phyloP scores from a whole-genome alignment of 2,329 filamentous ascomycete genomes.

The Aotearoamyces nothofagi region DNA sequence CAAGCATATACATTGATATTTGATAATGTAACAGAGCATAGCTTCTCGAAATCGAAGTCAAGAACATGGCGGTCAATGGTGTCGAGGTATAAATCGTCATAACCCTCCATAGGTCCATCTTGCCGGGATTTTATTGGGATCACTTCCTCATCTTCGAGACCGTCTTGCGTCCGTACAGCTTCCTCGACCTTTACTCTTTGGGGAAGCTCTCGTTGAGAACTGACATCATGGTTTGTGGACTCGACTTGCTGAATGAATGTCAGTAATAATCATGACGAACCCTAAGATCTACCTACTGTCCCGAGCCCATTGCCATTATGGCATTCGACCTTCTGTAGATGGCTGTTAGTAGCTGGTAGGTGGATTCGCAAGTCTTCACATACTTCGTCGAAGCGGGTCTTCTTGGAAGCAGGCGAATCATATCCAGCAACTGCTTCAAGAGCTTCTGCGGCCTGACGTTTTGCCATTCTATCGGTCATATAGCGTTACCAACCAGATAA shows the following conservation, averaged over 20 bases:
- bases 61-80: constrained; percentile 86
- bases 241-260: too few species aligned
- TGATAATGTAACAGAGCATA: constrained; percentile 87
- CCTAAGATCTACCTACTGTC: too few species aligned
- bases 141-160: constrained; percentile 11
- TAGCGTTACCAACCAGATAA: too few species aligned
- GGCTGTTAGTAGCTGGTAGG: too few species aligned
- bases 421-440: constrained; percentile 39
- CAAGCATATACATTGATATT: constrained; percentile 99
- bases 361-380: too few species aligned
- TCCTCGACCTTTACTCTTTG: constrained; percentile 13
- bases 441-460: constrained; percentile 44
- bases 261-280: too few species aligned
- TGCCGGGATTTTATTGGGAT: constrained; percentile 42
- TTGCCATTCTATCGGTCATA: too few species aligned
- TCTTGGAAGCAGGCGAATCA: constrained; percentile 44
- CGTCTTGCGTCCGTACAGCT: constrained; percentile 7
- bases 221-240: constrained; percentile 13
- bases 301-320: too few species aligned
- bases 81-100: constrained; percentile 92
- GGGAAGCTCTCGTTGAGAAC: constrained; percentile 15
- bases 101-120: constrained; percentile 67
- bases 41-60: constrained; percentile 98
- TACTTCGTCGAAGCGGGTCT: constrained; percentile 36
- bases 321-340: too few species aligned